Base-by-base conservation (phyloP, 2,329 filamentous ascomycete species). In the Fusarium sp. region DNA sequence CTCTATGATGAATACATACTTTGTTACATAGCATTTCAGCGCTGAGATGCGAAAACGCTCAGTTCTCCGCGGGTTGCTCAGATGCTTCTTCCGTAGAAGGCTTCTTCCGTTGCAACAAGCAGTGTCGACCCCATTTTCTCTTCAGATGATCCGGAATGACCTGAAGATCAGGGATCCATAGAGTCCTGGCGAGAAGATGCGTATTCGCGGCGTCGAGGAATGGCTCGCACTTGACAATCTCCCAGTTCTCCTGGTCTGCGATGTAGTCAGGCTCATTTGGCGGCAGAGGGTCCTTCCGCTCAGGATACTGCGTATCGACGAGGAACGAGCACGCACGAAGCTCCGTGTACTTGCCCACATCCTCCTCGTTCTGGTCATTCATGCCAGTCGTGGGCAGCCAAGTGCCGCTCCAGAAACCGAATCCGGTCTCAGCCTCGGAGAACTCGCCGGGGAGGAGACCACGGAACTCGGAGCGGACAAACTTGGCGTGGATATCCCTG, bases 391-490 rank as follows among this genome's bases (percentile, higher is more conserved):
- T 93, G 1, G 92, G 89, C 65, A 94, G 85, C 90, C 94, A 97
- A 2, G 95, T 94, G n/a, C 95, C 95, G 49, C 93, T 89, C 83
- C 93, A 94, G 71, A 94, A 87, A 4, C 92, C 93, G 75, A 92
- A 92, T 8, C 91, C 91, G 17, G 84, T 88, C 22, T 87, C 85
- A 1, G 92, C 92, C 82, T 97, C 93, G 20, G 91, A 90, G 80
- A 98, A 99, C 78, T 98, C 93, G 2, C 96, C 96, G 0, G 96
- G 96, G 6, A 99, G 85, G 20, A 99, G 86, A 2, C 96, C 96
- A 10, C 89, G 89, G 81, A 99, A 99, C 73, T 96, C 94, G 76
- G 94, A 97, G 74, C 93, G 94, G 76, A 99, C 86, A 79, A 98
- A 99, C 76, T 96, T 98, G 76, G 94, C 93, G 73, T 90, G 92